Evolutionary conservation across 2,329 filamentous ascomycete species (phyloP).

Genomic region (Fusarium sp.): DNA sequence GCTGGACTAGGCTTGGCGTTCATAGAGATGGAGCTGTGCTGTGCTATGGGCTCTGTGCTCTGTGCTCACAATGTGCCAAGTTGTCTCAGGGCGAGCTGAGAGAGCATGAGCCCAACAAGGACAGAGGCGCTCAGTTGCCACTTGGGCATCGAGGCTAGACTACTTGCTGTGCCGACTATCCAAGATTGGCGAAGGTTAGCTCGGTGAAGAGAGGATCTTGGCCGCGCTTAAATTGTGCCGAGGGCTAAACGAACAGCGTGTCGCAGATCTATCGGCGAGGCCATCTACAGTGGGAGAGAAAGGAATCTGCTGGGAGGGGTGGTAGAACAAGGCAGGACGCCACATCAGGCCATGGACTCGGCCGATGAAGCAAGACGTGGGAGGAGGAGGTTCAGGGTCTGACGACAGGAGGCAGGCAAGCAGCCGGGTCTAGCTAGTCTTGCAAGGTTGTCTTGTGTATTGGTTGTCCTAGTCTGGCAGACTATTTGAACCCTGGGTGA

Average conservation of each 20-base stretch:
- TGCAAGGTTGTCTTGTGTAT: background rate
- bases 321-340: constrained; percentile 23
- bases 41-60: background rate
- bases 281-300: background rate
- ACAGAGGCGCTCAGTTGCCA: constrained; percentile 18
- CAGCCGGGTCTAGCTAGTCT: background rate
- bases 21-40: background rate
- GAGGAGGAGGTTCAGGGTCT: constrained; percentile 5
- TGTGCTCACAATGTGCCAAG: background rate
- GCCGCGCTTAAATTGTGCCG: background rate
- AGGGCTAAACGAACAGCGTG: background rate
- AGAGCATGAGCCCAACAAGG: constrained; percentile 4
- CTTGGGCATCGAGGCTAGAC: constrained; percentile 27
- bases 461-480: background rate
- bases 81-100: background rate
- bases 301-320: constrained; percentile 1
- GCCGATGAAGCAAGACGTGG: constrained; percentile 14
- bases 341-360: constrained; percentile 25
- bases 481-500: background rate
- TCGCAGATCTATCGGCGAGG: constrained; percentile 16
- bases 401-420: constrained; percentile 1
- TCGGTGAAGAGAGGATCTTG: constrained; percentile 7
- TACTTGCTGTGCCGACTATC: constrained; percentile 10
- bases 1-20: background rate
- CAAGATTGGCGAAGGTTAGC: constrained; percentile 26